Conservation (phyloP, 352 stramenopile species). For the Phytopythium boreale region DNA sequence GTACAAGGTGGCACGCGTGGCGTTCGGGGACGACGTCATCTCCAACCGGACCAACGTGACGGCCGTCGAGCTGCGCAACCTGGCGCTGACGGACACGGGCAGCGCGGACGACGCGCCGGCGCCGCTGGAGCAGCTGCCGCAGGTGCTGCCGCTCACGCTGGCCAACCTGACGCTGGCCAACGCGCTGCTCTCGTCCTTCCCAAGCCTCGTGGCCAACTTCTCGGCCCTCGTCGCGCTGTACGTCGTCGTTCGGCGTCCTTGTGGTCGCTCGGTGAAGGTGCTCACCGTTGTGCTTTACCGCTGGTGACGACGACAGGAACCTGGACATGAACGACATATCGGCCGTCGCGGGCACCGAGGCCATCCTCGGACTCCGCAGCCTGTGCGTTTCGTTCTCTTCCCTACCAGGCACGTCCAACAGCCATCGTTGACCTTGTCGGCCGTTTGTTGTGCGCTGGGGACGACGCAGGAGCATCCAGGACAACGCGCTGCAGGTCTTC, state of each 20-base stretch:
- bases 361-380: slow-evolving; percentile 33
- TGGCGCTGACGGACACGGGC: slow-evolving; percentile 19
- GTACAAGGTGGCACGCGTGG: slow-evolving; percentile 32
- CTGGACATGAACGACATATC: slow-evolving; percentile 33
- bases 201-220: slow-evolving; percentile 31
- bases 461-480: slow-evolving; percentile 31
- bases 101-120: background rate
- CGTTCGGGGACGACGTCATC: slow-evolving; percentile 23
- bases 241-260: slow-evolving; percentile 1
- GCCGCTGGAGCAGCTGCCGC: slow-evolving; percentile 23
- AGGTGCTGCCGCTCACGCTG: slow-evolving; percentile 16
- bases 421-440: too few species aligned
- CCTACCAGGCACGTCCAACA: too few species aligned
- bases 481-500: slow-evolving; percentile 52
- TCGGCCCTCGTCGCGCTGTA: slow-evolving; percentile 27
- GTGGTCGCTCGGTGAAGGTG: background rate
- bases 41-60: slow-evolving; percentile 23
- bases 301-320: slow-evolving; percentile 14
- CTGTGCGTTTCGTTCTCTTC: slow-evolving; percentile 37
- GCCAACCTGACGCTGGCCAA: slow-evolving; percentile 30
- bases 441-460: too few species aligned
- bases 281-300: slow-evolving; percentile 6
- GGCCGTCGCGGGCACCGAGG: slow-evolving; percentile 25
- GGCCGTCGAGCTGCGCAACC: slow-evolving; percentile 25
- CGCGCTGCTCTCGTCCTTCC: slow-evolving; percentile 25